Base-by-base conservation (phyloP, 202 grass and related monocot species). In the Schoenoplectus tabernaemontani region DNA sequence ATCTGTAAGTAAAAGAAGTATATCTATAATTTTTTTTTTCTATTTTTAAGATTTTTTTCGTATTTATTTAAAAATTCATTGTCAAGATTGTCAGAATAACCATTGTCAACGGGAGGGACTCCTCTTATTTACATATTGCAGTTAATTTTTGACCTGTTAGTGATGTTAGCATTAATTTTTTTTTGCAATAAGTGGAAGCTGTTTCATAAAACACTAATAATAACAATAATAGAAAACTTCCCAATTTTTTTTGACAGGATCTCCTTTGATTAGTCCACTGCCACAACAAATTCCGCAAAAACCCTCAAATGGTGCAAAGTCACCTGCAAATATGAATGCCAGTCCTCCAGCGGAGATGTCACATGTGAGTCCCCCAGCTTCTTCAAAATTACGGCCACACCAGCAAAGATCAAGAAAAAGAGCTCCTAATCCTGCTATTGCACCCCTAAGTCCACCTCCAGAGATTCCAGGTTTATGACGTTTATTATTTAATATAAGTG, bases 241-340 rank as follows among this genome's bases (percentile, higher is more conserved):
- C 9, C 24, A 44, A 32, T 12, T 32, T 83, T 72, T 2, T 57
- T 83, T 19, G 5, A 88, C 85, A 96, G 90, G 73, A 37, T 87
- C 60, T 89, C 93, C 90, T 83, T 78, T 89, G 82, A 77, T 82
- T 83, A 92, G 84, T 81, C 93, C 90, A 82, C 54, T 89, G 58
- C 82, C 86, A 43, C 84, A 90, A 57, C 67, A 86, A 48, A 64
- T 61, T 59, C 78, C 82, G 84, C 81, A 84, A 57, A 78, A 81
- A 84, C 84, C 93, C 41, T 50, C 87, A 84, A 73, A 82, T 61
- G 83, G 50, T 17, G 88, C 78, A 76, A 87, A 88, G 69, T 90
- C 64, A 70, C 65, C 93, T 73, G 84, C 84, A 33, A 83, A 77
- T 72, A 57, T 86, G 42, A 69, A 82, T 84, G 65, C 77, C 36